Percentiles rank a stretch among this genome's conserved stretches.
phyloP scores from a whole-genome alignment of 345 rosid genomes.

The Arabidopsis thaliana region TAIR10.1 NC_003070.9:9055501-9056000 shows the following conservation, averaged over 20 bases:
- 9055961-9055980: conserved; percentile 53
- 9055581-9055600: conserved; percentile 86
- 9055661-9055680: not conserved
- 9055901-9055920: conserved; percentile 53
- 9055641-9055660: conserved; percentile 42
- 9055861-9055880: conserved; percentile 15
- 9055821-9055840: conserved; percentile 4
- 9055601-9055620: conserved; percentile 89
- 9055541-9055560: conserved; percentile 29
- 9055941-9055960: conserved; percentile 81
- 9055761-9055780: conserved; percentile 61
- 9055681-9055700: conserved; percentile 15
- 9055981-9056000: conserved; percentile 7
- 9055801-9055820: conserved; percentile 6
- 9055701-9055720: conserved; percentile 51
- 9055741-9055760: conserved; percentile 82
- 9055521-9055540: conserved; percentile 7
- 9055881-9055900: conserved; percentile 3
- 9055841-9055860: conserved; percentile 9
- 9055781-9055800: conserved; percentile 23
- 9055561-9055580: conserved; percentile 56
- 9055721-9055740: conserved; percentile 86
- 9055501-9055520: conserved; percentile 1
- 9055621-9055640: conserved; percentile 87
- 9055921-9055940: conserved; percentile 71